Base-by-base conservation (phyloP, 345 rosid species). In the Kernera saxatilis region DNA sequence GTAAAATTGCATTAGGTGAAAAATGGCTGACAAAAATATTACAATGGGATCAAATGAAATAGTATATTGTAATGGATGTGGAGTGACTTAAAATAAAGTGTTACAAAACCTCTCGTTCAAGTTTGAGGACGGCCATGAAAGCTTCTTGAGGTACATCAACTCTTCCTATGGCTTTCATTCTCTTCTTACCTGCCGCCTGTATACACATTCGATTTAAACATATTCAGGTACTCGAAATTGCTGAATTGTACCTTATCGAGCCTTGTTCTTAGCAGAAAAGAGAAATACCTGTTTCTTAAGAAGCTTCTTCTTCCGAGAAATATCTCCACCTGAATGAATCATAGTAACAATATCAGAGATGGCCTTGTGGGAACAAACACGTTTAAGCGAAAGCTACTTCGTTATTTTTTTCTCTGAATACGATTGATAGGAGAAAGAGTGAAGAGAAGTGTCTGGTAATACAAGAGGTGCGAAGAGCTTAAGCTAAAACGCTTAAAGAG, bases 121-220 rank as follows among this genome's bases (percentile, higher is more conserved):
- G 97, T 79, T 91, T 94, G 71, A 94, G 81, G 30, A 94, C 92
- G 26, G 97, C 99, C 99, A 94, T 94, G 83, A 94, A 94, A 43
- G 99, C 99, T 84, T 94, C 99, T 75, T 94, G 99, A 64, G 99
- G 99, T 45, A 94, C 97, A 74, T 94, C 96, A 9, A 94, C 97
- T 83, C 84, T 94, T 30, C 99, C 99, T 64, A 94, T 86, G 25
- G 97, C 82, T 82, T 94, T 94, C 99, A 94, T 94, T 83, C 99
- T 81, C 77, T 89, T 94, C 92, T 94, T 94, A 67, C 99, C 99
- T 77, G 72, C 99, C 62, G 99, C 97, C 96, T 93, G 82, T 17
- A 41, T 26, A 26, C n/a, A 62, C 48, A 68, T 62, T 3, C 17
- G 0, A n/a, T n/a, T n/a, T n/a, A 27, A 8, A 13, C 25, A 14